Conservation (phyloP, 805 yeast species). For the Lachancea quebecensis region DNA sequence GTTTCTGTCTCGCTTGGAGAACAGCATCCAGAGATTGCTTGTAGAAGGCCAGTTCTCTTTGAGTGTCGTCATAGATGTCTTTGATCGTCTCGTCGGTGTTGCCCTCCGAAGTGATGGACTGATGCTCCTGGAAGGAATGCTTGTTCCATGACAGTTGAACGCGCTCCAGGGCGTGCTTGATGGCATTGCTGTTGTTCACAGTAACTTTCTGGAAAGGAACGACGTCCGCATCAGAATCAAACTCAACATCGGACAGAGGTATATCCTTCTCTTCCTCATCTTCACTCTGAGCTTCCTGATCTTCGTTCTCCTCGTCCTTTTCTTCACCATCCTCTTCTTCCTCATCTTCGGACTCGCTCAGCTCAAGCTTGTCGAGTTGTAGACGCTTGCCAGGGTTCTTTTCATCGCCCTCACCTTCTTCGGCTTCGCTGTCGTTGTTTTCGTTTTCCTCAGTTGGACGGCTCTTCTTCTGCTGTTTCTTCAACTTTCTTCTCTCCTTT, state of each 20-base stretch:
- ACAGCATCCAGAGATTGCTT: slow-evolving; percentile 90
- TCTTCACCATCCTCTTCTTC: slow-evolving; percentile 38
- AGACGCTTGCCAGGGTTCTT: slow-evolving; percentile 40
- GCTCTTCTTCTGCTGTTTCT: slow-evolving; percentile 37
- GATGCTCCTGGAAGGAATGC: slow-evolving; percentile 77
- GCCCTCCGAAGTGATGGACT: slow-evolving; percentile 55
- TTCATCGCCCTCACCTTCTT: slow-evolving; percentile 39
- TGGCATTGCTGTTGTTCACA: slow-evolving; percentile 79
- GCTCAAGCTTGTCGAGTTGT: slow-evolving; percentile 49
- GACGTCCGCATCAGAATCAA: slow-evolving; percentile 90
- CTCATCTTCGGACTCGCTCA: slow-evolving; percentile 45
- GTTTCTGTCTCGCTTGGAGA: slow-evolving; percentile 56
- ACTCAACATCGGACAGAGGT: slow-evolving; percentile 83
- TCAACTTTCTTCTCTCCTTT: slow-evolving; percentile 55
- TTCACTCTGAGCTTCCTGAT: slow-evolving; percentile 48
- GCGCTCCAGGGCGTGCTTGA: slow-evolving; percentile 60
- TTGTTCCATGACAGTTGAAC: slow-evolving; percentile 53
- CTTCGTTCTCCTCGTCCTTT: slow-evolving; percentile 41
- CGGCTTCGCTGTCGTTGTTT: slow-evolving; percentile 33
- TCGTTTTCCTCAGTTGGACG: slow-evolving; percentile 18
- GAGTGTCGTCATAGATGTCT: slow-evolving; percentile 92
- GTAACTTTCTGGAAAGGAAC: slow-evolving; percentile 89
- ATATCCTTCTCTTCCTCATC: slow-evolving; percentile 75
- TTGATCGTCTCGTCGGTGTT: slow-evolving; percentile 60
- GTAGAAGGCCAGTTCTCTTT: slow-evolving; percentile 90